Evolutionary conservation across 1,284 basidiomycete genomes (phyloP).

Genomic region (Leucoagaricus sp.): DNA sequence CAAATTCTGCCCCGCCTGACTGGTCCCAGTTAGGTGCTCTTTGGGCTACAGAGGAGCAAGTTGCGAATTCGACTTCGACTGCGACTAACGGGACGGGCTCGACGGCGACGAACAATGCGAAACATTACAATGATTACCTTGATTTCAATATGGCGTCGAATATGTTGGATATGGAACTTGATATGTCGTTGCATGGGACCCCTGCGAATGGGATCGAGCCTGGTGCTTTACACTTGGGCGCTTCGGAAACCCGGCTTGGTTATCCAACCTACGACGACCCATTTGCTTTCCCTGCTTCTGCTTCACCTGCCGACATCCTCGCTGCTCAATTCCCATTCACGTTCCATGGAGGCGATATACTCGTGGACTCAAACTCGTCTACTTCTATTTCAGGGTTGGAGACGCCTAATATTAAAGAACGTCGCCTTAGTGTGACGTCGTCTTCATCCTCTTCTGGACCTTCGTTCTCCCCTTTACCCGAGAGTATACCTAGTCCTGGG

Average conservation of each 20-base stretch:
- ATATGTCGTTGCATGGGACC: constrained; percentile 25
- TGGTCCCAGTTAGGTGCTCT: constrained; percentile 54
- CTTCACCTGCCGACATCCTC: constrained; percentile 28
- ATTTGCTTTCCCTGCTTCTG: constrained; percentile 24
- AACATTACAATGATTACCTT: constrained; percentile 42
- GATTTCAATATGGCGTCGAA: constrained; percentile 44
- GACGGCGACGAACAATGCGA: constrained; percentile 17
- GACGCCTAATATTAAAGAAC: constrained; percentile 28
- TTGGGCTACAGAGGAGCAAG: constrained; percentile 38
- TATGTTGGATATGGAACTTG: constrained; percentile 56
- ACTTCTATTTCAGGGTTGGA: constrained; percentile 22
- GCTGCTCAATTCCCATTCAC: constrained; percentile 44
- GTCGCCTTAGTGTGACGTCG: constrained; percentile 44
- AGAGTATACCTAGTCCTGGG: constrained; percentile 31
- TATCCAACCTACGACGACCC: constrained; percentile 26
- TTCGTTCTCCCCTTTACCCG: constrained; percentile 49
- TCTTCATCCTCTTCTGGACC: constrained; percentile 53
- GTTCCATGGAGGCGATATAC: constrained; percentile 35
- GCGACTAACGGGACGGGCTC: background rate
- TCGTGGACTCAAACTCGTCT: constrained; percentile 33
- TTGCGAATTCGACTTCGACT: constrained; percentile 18
- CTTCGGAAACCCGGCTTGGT: constrained; percentile 21
- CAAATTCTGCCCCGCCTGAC: constrained; percentile 39
- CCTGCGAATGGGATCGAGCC: constrained; percentile 63
- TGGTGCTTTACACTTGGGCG: constrained; percentile 56